Conservation (phyloP, 2,329 filamentous ascomycete genomes). For the Penicillium sp. region DNA sequence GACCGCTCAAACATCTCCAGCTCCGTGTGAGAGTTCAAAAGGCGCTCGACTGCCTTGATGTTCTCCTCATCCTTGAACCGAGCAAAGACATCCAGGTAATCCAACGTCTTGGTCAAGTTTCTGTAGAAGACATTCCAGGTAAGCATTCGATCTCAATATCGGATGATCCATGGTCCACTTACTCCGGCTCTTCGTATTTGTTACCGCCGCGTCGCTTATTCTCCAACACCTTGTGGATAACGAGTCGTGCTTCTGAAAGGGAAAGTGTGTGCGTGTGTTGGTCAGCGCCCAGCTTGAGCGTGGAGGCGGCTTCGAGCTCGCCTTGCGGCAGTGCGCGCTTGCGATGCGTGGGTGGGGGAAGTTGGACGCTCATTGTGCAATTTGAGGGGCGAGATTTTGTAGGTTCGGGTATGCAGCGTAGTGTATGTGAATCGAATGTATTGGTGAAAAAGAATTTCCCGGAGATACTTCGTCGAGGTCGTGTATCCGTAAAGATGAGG, state of each 20-base stretch:
- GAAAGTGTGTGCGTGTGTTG: conserved; percentile 87
- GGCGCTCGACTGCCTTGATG: conserved; percentile 86
- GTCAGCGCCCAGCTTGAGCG: conserved; percentile 89
- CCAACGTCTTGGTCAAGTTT: conserved; percentile 80
- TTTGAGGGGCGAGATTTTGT: neutral
- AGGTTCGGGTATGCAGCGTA: neutral
- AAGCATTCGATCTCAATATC: neutral
- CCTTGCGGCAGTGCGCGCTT: conserved; percentile 43
- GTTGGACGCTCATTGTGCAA: conserved; percentile 33
- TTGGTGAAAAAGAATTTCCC: neutral
- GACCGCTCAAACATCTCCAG: conserved; percentile 91
- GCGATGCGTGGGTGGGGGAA: conserved; percentile 40
- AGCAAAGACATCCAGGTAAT: conserved; percentile 91
- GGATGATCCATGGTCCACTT: conserved; percentile 39
- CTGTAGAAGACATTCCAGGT: conserved; percentile 18
- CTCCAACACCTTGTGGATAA: conserved; percentile 84
- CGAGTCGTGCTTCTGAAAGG: conserved; percentile 83
- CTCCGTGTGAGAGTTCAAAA: conserved; percentile 72
- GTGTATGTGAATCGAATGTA: neutral
- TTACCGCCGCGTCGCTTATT: conserved; percentile 77
- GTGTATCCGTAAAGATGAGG: neutral
- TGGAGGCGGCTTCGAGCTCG: conserved; percentile 82
- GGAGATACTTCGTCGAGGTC: neutral
- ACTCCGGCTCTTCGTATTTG: conserved; percentile 82
- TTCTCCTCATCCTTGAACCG: conserved; percentile 95